These are phyloP conservation scores for Chaetomium tenue DNA, from an alignment of 495 filamentous ascomycete genomes.

Conservation along the genomic window DNA sequence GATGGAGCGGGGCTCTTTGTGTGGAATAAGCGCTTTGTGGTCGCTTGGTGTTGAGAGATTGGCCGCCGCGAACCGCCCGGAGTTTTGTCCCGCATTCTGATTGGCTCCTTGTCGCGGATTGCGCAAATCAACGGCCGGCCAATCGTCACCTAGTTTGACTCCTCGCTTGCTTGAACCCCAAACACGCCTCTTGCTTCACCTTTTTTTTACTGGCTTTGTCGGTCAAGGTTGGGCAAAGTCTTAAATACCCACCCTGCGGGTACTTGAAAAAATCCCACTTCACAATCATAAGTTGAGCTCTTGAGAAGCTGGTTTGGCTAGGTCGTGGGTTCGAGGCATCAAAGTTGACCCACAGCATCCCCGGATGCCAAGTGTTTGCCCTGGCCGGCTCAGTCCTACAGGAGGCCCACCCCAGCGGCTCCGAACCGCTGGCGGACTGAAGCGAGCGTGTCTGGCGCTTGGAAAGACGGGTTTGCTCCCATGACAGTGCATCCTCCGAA, in stretches of 20 bases:
- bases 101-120: constrained; percentile 35
- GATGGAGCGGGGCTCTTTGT: constrained; percentile 22
- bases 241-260: not conserved
- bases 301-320: not conserved
- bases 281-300: not conserved
- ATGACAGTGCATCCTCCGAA: too few relatives aligned
- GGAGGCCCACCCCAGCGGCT: constrained; percentile 15
- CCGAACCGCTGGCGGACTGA: constrained; percentile 7
- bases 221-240: not conserved
- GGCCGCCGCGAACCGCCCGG: constrained; percentile 31
- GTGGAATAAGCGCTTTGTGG: constrained; percentile 39
- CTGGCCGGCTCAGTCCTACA: constrained; percentile 1
- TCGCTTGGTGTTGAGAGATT: constrained; percentile 24
- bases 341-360: not conserved
- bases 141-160: constrained; percentile 19
- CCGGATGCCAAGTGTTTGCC: constrained; percentile 5
- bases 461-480: not conserved
- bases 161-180: constrained; percentile 8
- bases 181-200: not conserved
- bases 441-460: constrained; percentile 1
- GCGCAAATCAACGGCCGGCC: constrained; percentile 26
- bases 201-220: not conserved
- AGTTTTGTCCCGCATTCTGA: constrained; percentile 17
- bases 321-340: not conserved
- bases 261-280: not conserved